A percentile compares a stretch with the other conserved stretches of the same genome.
Evolutionary conservation across 2,329 filamentous ascomycete genomes (phyloP).

Genomic region (Lithohypha guttulata): DNA sequence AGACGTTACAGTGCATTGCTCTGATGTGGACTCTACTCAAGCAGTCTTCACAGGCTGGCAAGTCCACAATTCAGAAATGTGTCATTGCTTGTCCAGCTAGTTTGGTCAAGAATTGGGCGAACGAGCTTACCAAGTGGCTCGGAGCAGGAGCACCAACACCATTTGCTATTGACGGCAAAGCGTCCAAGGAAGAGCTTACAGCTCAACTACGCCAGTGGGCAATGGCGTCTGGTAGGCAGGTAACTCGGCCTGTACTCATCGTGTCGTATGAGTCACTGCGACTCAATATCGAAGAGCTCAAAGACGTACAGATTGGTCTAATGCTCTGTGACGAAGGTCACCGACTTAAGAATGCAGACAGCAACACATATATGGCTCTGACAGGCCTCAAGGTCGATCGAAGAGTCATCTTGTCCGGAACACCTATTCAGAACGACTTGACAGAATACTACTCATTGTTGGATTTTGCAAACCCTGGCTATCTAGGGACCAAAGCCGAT

Average conservation of each 20-base stretch:
- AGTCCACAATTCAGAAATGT: slow-evolving; percentile 85
- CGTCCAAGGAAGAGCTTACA: slow-evolving; percentile 83
- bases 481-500: slow-evolving; percentile 77
- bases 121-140: slow-evolving; percentile 93
- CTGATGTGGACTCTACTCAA: slow-evolving; percentile 95
- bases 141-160: slow-evolving; percentile 82
- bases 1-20: slow-evolving; percentile 93
- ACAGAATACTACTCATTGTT: slow-evolving; percentile 94
- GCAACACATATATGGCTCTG: slow-evolving; percentile 83
- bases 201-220: slow-evolving; percentile 90
- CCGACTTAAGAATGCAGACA: slow-evolving; percentile 91
- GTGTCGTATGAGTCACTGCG: slow-evolving; percentile 95
- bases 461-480: slow-evolving; percentile 89
- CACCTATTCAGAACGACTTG: slow-evolving; percentile 96
- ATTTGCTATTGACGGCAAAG: slow-evolving; percentile 95
- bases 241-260: slow-evolving; percentile 88
- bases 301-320: slow-evolving; percentile 78
- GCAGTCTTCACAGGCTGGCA: slow-evolving; percentile 91
- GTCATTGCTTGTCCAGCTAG: slow-evolving; percentile 95
- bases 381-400: slow-evolving; percentile 83
- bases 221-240: slow-evolving; percentile 75
- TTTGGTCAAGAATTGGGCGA: slow-evolving; percentile 95
- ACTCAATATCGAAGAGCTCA: slow-evolving; percentile 80
- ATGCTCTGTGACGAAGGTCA: slow-evolving; percentile 96
- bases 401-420: slow-evolving; percentile 89